Evolutionary conservation across 2,329 filamentous ascomycete species (phyloP).

Genomic region (Sporothrix brasiliensis): DNA sequence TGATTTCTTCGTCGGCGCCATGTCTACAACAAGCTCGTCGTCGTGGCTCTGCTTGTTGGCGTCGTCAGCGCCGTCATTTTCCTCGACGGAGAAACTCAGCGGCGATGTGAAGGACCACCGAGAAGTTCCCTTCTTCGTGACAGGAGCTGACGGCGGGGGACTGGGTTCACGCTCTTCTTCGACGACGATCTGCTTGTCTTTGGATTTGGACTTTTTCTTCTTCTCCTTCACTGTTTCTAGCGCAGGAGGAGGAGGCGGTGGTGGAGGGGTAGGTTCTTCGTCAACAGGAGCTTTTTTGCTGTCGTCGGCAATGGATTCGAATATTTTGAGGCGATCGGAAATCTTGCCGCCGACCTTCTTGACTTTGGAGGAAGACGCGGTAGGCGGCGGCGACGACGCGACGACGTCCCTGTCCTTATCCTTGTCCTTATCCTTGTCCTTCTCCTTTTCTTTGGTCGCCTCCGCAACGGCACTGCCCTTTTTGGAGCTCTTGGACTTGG

Average conservation of each 20-base stretch:
- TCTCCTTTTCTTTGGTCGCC: slow-evolving; percentile 29
- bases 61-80: slow-evolving; percentile 33
- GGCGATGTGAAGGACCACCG: slow-evolving; percentile 35
- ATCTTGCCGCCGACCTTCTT: slow-evolving; percentile 59
- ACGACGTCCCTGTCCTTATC: slow-evolving; percentile 18
- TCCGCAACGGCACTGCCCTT: slow-evolving; percentile 42
- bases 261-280: slow-evolving; percentile 30
- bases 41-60: slow-evolving; percentile 36
- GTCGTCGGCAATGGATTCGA: slow-evolving; percentile 52
- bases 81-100: slow-evolving; percentile 35
- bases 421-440: slow-evolving; percentile 19
- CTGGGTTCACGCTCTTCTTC: slow-evolving; percentile 28
- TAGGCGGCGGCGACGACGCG: slow-evolving; percentile 7
- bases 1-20: slow-evolving; percentile 51
- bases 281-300: slow-evolving; percentile 36
- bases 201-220: slow-evolving; percentile 34
- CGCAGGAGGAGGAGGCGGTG: slow-evolving; percentile 48
- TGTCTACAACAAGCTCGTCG: slow-evolving; percentile 56
- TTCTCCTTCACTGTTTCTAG: slow-evolving; percentile 45
- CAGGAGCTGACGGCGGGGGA: slow-evolving; percentile 25
- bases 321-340: slow-evolving; percentile 60
- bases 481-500: slow-evolving; percentile 43
- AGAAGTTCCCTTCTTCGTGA: slow-evolving; percentile 31
- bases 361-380: slow-evolving; percentile 33
- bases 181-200: slow-evolving; percentile 37